Conservation (phyloP, 1,284 basidiomycete species). For the Porodaedalea pini region DNA sequence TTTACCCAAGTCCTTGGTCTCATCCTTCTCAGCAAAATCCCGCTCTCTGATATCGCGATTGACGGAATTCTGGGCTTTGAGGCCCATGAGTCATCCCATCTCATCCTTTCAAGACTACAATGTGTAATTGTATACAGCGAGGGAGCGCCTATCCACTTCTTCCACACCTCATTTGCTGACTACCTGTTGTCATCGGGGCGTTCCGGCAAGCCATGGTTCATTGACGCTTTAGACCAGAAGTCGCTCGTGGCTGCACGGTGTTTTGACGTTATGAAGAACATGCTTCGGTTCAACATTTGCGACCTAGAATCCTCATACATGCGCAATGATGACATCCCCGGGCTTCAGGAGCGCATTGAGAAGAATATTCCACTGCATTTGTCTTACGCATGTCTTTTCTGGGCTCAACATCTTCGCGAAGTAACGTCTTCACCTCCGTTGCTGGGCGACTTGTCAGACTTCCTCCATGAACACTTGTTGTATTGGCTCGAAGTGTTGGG, state of each 20-base stretch:
- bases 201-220: background rate
- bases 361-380: too few relatives aligned
- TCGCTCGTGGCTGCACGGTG: too few relatives aligned
- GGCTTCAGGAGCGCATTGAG: background rate
- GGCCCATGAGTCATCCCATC: background rate
- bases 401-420: background rate
- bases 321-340: too few relatives aligned
- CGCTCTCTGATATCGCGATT: background rate
- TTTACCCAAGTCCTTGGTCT: background rate
- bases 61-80: background rate
- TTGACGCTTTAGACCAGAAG: background rate
- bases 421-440: background rate
- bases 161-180: conserved; percentile 4
- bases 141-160: background rate
- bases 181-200: background rate
- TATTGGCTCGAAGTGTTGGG: too few relatives aligned
- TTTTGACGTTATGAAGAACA: too few relatives aligned
- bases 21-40: background rate
- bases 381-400: too few relatives aligned
- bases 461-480: too few relatives aligned
- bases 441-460: conserved; percentile 4
- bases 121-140: background rate
- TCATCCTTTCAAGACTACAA: background rate
- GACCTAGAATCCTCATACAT: background rate
- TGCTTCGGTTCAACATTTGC: background rate